Evolutionary conservation across 2,329 filamentous ascomycete species (phyloP).

Genomic region (Neoarthrinium moseri): DNA sequence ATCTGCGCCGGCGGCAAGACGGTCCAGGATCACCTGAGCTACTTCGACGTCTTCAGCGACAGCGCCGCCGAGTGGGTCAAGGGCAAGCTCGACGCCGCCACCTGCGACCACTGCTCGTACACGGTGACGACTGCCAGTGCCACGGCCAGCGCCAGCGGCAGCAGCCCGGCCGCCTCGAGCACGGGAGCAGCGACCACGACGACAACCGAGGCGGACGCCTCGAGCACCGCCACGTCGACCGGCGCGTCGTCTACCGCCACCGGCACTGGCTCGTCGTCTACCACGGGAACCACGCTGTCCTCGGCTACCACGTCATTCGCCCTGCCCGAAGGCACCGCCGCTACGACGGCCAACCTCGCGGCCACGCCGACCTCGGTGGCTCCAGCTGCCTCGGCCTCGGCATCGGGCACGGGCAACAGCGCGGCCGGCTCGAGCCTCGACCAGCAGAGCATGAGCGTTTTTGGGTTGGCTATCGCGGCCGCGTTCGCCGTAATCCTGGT

Average conservation of each 20-base stretch:
- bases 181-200: background rate
- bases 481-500: background rate
- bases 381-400: background rate
- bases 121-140: background rate
- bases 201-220: background rate
- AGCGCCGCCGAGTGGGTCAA: conserved; percentile 1
- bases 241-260: too few relatives aligned
- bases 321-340: background rate
- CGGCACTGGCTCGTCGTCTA: too few relatives aligned
- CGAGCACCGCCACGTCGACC: background rate
- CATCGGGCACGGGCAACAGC: background rate
- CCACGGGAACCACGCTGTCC: too few relatives aligned
- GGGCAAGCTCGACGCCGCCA: background rate
- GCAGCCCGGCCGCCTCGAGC: background rate
- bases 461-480: background rate
- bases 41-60: conserved; percentile 3
- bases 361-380: background rate
- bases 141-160: background rate
- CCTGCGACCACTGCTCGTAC: background rate
- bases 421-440: background rate
- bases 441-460: background rate
- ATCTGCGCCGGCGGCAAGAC: background rate
- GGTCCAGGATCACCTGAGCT: background rate
- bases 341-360: background rate
- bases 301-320: background rate